Base-by-base conservation (phyloP, 2,329 filamentous ascomycete genomes). In the Escovopsis sp. region DNA sequence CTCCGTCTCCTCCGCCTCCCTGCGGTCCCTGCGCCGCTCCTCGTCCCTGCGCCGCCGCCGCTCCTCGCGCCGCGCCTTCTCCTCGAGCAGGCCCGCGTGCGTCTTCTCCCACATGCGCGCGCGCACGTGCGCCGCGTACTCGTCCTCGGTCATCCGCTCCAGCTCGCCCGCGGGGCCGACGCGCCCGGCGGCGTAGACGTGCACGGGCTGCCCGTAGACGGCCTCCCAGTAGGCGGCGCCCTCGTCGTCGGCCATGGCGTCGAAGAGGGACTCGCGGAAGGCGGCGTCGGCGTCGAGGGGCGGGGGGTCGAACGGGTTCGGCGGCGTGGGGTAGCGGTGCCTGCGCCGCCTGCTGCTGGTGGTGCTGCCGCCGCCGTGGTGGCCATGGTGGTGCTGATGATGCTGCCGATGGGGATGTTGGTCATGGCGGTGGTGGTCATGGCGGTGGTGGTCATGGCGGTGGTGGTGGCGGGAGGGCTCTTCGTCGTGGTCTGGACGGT, bases 191-290 rank as follows among this genome's bases (percentile, higher is more conserved):
- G 74, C 57, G 57, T 93, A 95, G 7, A 77, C 74, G 60, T 95
- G 87, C 39, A 96, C 82, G 0, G 91, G 89, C 58, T 96, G 89
- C 1, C 87, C 88, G 61, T 96, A 98, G n/a, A 98, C 84, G 13
- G 77, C 76, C 59, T 95, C 82, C 91, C 91, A 98, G 65, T 91
- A 98, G 7, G 79, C 75, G 2, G 91, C 91, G 37, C 89, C 91
- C 63, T 98, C 91, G 56, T 96, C 89, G 60, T 98, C 91, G 32
- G 87, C 89, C 61, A 98, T 81, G 29, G 91, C 91, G 59, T 98
- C 91, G 63, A 96, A 96, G 5, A 98, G 78, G 1, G 87, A 94
- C 59, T 94, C 85, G 27, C 85, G 80, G 59, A 98, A 98, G 1
- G 89, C 86, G 0, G 72, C 68, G 34, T 86, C 79, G 0, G 84